A percentile compares a stretch with the other conserved stretches of the same genome.
phyloP scores from a whole-genome alignment of 768 basidiomycete species.

The Leccinellum luteum region DNA sequence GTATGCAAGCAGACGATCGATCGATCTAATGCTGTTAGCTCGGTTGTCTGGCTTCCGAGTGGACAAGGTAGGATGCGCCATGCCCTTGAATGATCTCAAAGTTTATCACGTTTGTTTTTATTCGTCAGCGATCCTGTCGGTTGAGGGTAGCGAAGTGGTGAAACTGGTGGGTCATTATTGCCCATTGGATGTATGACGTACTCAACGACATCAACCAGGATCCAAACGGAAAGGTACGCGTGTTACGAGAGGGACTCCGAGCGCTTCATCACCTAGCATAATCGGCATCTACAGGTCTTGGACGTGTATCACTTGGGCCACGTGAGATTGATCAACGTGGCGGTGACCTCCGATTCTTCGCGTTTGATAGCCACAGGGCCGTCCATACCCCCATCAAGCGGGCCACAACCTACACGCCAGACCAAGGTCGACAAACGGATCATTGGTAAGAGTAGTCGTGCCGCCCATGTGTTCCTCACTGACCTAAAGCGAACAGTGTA shows the following conservation, averaged over 20 bases:
- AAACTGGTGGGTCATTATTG: constrained; percentile 41
- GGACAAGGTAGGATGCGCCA: constrained; percentile 38
- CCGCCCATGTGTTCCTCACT: background rate
- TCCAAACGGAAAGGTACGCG: constrained; percentile 35
- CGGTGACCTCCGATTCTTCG: constrained; percentile 43
- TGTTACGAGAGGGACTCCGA: background rate
- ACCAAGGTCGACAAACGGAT: constrained; percentile 52
- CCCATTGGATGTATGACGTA: background rate
- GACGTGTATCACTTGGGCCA: constrained; percentile 41
- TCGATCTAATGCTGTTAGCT: constrained; percentile 41
- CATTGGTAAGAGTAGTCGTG: constrained; percentile 33
- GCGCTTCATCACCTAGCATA: background rate
- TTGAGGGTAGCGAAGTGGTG: constrained; percentile 45
- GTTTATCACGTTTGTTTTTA: background rate
- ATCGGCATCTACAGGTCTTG: constrained; percentile 30
- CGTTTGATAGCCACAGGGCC: constrained; percentile 49
- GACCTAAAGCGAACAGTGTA: constrained; percentile 35
- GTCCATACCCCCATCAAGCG: constrained; percentile 37
- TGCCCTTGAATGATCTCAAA: background rate
- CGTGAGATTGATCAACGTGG: constrained; percentile 48
- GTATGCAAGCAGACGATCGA: constrained; percentile 50
- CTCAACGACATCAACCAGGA: constrained; percentile 36
- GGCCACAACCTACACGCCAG: constrained; percentile 44
- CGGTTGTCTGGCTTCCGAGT: constrained; percentile 48
- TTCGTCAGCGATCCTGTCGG: constrained; percentile 46